phyloP scores from a whole-genome alignment of 2,329 filamentous ascomycete species.

The Colletotrichum acutatum region DNA sequence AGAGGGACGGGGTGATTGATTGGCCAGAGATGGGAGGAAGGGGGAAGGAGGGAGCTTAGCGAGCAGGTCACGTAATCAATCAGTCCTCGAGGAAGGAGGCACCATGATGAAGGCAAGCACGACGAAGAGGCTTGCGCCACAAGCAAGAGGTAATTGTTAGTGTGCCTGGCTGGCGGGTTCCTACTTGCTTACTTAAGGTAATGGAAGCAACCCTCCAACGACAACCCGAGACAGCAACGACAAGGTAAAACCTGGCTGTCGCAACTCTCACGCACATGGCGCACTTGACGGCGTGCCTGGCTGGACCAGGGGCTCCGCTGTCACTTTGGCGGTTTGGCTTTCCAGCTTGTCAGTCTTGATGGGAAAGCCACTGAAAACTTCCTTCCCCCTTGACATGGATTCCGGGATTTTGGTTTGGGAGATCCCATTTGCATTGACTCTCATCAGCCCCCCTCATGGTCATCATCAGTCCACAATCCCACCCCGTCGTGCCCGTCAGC shows the following conservation, averaged over 20 bases:
- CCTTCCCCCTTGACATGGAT: neutral
- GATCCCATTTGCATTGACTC: constrained; percentile 18
- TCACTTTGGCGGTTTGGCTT: neutral
- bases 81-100: neutral
- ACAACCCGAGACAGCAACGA: neutral
- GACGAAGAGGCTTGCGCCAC: neutral
- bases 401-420: neutral
- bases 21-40: neutral
- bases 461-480: constrained; percentile 19
- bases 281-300: constrained; percentile 16
- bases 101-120: too few species aligned
- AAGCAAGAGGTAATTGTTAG: neutral
- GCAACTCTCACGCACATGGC: constrained; percentile 21
- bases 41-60: neutral
- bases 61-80: neutral
- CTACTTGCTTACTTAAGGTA: neutral
- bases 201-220: neutral
- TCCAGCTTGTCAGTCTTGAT: neutral
- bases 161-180: neutral
- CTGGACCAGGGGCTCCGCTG: constrained; percentile 25
- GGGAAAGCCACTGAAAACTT: neutral
- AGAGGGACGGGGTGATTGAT: neutral
- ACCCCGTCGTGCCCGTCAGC: neutral
- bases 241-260: constrained; percentile 16
- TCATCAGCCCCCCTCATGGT: neutral